Evolutionary conservation across 495 filamentous ascomycete genomes (phyloP).

Genomic region (Penicillium paxilli): DNA sequence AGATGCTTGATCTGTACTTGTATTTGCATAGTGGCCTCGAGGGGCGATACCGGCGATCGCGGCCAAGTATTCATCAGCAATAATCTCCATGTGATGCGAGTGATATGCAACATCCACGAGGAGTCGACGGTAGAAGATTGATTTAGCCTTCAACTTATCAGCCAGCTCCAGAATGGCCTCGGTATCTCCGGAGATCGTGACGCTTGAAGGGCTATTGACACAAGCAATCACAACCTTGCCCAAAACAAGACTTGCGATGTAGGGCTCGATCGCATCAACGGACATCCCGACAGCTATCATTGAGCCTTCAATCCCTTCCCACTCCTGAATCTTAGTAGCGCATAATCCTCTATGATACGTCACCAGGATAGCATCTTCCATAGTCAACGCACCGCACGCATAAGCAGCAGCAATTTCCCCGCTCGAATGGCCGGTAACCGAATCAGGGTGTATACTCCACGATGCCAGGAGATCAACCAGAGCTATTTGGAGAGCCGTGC

Average conservation of each 20-base stretch:
- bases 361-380: slow-evolving; percentile 36
- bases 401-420: slow-evolving; percentile 58
- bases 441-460: slow-evolving; percentile 26
- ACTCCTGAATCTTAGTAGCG: slow-evolving; percentile 14
- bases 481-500: slow-evolving; percentile 31
- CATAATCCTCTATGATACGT: slow-evolving; percentile 30
- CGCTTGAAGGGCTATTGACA: slow-evolving; percentile 45
- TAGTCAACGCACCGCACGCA: slow-evolving; percentile 21
- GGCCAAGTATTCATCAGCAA: slow-evolving; percentile 24
- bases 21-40: not conserved
- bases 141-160: not conserved
- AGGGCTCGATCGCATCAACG: slow-evolving; percentile 15
- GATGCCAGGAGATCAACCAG: slow-evolving; percentile 32
- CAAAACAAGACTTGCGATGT: slow-evolving; percentile 4
- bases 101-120: slow-evolving; percentile 64
- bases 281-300: slow-evolving; percentile 39
- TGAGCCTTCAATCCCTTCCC: slow-evolving; percentile 8
- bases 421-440: slow-evolving; percentile 59
- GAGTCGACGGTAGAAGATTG: slow-evolving; percentile 4
- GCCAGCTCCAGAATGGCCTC: slow-evolving; percentile 34
- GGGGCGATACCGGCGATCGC: not conserved
- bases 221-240: slow-evolving; percentile 41
- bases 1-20: not conserved
- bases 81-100: slow-evolving; percentile 57
- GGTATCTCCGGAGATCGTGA: slow-evolving; percentile 37